Base-by-base conservation (phyloP, 2,329 filamentous ascomycete species). In the Immersiporthe knoxdaviesiana region DNA sequence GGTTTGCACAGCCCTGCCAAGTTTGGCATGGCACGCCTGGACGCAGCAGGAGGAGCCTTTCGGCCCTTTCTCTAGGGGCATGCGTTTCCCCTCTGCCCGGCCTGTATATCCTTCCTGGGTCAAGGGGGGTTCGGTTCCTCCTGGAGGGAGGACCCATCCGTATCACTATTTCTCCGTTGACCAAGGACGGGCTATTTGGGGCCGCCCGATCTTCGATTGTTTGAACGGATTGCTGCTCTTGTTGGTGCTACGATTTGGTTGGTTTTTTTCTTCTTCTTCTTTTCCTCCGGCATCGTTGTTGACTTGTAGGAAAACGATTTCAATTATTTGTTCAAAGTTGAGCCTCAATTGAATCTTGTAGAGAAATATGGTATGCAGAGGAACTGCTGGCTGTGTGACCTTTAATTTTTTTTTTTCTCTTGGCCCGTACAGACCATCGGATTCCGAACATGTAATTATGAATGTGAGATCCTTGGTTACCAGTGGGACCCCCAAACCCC, bases 1-100 rank as follows among this genome's bases (percentile, higher is more conserved):
- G 44, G 21, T 7, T 7, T 47, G 27, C 61, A 63, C 18, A 44
- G 61, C 41, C 41, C 24, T 63, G 59, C 59, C 59, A 62, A 30
- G 1, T 62, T 44, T 62, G 37, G 59, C n/a, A n/a, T n/a, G n/a
- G n/a, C n/a, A n/a, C n/a, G n/a, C 37, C 56, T 39, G 37, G 24
- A 21, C 59, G 32, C 56, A 18, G 30, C 27, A 56, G 27, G 52
- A 56, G 59, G 52, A 56, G 59, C 65, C 62, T 70, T 70, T 70
- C 69, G 69, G 69, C 69, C 69, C 69, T 70, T 70, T 70, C 27
- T 65, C 50, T 32, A 65, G 44, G 61, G 68, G 65, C 66, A 68
- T 62, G 68, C 68, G 68, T 70, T 37, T 65, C 63, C n/a, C 39
- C 52, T 58, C 30, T 44, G n/a, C 2, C 60, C 50, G 44, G 65